Evolutionary conservation across 805 yeast species (phyloP).

Genomic region (Pichia insulana): DNA sequence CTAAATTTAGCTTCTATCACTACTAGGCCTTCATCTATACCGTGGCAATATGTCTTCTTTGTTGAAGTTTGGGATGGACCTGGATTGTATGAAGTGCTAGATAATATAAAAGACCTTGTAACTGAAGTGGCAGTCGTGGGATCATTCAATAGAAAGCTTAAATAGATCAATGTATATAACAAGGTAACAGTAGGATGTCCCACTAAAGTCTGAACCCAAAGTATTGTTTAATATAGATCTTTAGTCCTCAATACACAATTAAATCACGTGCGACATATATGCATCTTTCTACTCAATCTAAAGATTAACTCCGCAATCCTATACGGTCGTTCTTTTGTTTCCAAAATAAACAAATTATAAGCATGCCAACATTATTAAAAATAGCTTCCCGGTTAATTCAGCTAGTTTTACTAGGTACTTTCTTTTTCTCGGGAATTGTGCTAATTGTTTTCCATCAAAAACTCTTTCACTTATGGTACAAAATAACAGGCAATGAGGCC

Average conservation of each 20-base stretch:
- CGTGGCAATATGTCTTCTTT: conserved; percentile 81
- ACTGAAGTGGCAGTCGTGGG: conserved; percentile 53
- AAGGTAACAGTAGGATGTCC: too few species aligned
- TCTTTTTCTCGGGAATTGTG: conserved; percentile 31
- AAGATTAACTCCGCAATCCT: too few species aligned
- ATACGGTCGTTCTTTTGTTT: not conserved
- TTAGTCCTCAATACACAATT: too few species aligned
- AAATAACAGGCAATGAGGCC: conserved; percentile 24
- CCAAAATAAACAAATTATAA: not conserved
- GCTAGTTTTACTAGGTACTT: conserved; percentile 17
- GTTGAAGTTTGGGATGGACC: conserved; percentile 49
- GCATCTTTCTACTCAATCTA: too few species aligned
- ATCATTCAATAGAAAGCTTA: conserved; percentile 14
- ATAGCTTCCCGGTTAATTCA: conserved; percentile 2
- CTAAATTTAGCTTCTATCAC: conserved; percentile 64
- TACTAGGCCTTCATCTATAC: conserved; percentile 64
- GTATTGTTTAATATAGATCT: too few species aligned
- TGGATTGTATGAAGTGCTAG: conserved; percentile 27
- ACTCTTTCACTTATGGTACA: conserved; percentile 22
- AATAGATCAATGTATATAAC: not conserved
- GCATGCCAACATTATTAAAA: not conserved
- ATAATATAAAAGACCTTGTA: conserved; percentile 36
- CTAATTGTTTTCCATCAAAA: conserved; percentile 41
- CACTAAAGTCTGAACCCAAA: too few species aligned
- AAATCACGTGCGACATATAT: too few species aligned